Evolutionary conservation across 768 basidiomycete genomes (phyloP), one percentile per base, ranked within the genome.

Genomic region (Boletus subcaerulescens): DNA sequence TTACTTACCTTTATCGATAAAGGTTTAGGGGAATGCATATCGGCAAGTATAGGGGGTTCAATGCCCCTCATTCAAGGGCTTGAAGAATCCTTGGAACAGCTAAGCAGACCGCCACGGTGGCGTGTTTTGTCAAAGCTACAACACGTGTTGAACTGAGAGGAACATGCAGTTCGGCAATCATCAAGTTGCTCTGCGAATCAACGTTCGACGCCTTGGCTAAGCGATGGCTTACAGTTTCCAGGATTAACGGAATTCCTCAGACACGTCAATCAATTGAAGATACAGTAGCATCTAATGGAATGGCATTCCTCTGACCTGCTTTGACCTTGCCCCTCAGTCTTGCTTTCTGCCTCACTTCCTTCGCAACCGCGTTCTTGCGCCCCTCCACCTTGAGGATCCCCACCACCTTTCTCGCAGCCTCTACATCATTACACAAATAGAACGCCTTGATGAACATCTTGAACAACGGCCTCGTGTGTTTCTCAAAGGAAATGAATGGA

Each of bases 391-490:
- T 82, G 62, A 88, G 60, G 53, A 87, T 83, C 20, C 76, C 80
- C 22, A 85, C 60, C 20, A 87, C 76, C 42, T 58, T 74, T 63
- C 76, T 72, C 24, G 83, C 86, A 39, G 82, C 83, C 12, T 65
- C 66, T 8, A 64, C 57, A 65, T 92, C 89, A 20, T 77, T 77
- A 29, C 82, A 71, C 40, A 74, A 48, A 65, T 81, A 78, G 58
- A 91, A 78, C 14, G 82, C 83, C 61, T 79, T 83, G 62, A 87
- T 80, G 69, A 91, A 84, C 81, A 84, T 84, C 73, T 78, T 85
- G 68, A 85, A 86, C 68, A 91, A 63, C 40, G 89, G 89, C 53
- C 75, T 73, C n/a, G 83, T 76, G 64, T 90, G 86, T 52, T 71
- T 75, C 53, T 75, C 72, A 50, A 84, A 86, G 4, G 78, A 81